phyloP scores from a whole-genome alignment of 768 basidiomycete species.

The Cystobasidium ongulense region DNA sequence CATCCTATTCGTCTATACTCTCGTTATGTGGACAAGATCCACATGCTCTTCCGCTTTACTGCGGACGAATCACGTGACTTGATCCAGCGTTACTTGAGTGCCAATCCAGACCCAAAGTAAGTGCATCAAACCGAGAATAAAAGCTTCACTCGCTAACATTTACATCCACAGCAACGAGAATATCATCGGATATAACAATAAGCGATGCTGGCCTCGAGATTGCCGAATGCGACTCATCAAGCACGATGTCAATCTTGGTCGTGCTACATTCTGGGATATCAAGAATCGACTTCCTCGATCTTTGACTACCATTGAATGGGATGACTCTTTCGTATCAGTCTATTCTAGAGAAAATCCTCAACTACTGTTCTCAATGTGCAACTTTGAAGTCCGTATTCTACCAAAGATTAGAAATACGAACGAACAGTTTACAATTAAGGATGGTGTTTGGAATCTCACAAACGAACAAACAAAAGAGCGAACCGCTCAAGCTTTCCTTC shows the following conservation, averaged over 20 bases:
- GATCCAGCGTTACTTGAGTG: slow-evolving; percentile 93
- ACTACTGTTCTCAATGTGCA: slow-evolving; percentile 93
- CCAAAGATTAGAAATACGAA: slow-evolving; percentile 92
- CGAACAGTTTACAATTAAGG: slow-evolving; percentile 92
- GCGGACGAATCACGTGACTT: slow-evolving; percentile 95
- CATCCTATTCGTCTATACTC: slow-evolving; percentile 98
- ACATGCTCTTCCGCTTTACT: slow-evolving; percentile 93
- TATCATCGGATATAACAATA: slow-evolving; percentile 98
- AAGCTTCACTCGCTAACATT: background rate
- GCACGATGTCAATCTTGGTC: slow-evolving; percentile 95
- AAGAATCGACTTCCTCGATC: slow-evolving; percentile 93
- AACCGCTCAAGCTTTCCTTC: slow-evolving; percentile 93
- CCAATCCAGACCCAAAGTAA: slow-evolving; percentile 82
- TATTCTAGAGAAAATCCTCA: slow-evolving; percentile 98
- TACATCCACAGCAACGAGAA: slow-evolving; percentile 62
- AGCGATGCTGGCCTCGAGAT: slow-evolving; percentile 97
- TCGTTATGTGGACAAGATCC: slow-evolving; percentile 87
- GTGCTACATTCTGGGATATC: slow-evolving; percentile 99
- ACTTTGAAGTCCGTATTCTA: slow-evolving; percentile 96
- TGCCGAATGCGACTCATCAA: slow-evolving; percentile 99
- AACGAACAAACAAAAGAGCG: slow-evolving; percentile 96
- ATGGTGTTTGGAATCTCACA: slow-evolving; percentile 58
- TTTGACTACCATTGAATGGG: slow-evolving; percentile 97
- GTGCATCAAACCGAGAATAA: slow-evolving; percentile 22
- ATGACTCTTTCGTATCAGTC: slow-evolving; percentile 65